Evolutionary conservation across 805 yeast genomes (phyloP).

Genomic region (Soucietia sequanensis): DNA sequence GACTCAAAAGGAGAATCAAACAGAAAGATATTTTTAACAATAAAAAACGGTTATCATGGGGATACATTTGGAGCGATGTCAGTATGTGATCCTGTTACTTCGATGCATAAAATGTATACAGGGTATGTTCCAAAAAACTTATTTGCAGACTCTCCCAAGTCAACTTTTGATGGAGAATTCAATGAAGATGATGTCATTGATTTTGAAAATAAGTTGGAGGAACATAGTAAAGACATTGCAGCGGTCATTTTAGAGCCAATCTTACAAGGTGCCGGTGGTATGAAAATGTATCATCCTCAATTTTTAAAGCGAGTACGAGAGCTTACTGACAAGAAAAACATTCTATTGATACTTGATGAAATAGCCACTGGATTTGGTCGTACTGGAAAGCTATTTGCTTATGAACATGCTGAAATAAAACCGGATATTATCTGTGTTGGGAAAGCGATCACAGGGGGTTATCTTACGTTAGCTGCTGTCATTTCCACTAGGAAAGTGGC

Average conservation of each 20-base stretch:
- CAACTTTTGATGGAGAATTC: slow-evolving; percentile 5
- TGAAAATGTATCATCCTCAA: slow-evolving; percentile 29
- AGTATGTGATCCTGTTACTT: slow-evolving; percentile 29
- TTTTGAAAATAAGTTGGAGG: slow-evolving; percentile 21
- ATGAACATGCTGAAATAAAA: slow-evolving; percentile 43
- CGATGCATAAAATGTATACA: slow-evolving; percentile 30
- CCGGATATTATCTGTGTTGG: slow-evolving; percentile 52
- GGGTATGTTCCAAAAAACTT: slow-evolving; percentile 20
- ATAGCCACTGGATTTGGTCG: slow-evolving; percentile 71
- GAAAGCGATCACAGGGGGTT: slow-evolving; percentile 49
- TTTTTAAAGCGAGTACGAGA: slow-evolving; percentile 27
- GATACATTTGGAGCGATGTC: slow-evolving; percentile 40
- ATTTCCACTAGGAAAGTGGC: slow-evolving; percentile 32
- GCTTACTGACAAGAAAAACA: slow-evolving; percentile 43
- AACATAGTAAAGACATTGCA: slow-evolving; percentile 29
- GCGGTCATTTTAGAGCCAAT: slow-evolving; percentile 36
- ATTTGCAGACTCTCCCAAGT: slow-evolving; percentile 23
- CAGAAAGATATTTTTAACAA: slow-evolving; percentile 28
- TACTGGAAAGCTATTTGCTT: slow-evolving; percentile 44
- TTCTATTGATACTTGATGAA: slow-evolving; percentile 65
- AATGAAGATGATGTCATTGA: slow-evolving; percentile 15
- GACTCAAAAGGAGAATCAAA: slow-evolving; percentile 21
- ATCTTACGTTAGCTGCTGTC: slow-evolving; percentile 47
- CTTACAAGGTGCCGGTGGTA: slow-evolving; percentile 40
- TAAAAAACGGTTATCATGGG: slow-evolving; percentile 37